A percentile compares a stretch with the other conserved stretches of the same genome.
Evolutionary conservation across 1,284 basidiomycete genomes (phyloP).

Genomic region (Trichosporon coremiiforme): DNA sequence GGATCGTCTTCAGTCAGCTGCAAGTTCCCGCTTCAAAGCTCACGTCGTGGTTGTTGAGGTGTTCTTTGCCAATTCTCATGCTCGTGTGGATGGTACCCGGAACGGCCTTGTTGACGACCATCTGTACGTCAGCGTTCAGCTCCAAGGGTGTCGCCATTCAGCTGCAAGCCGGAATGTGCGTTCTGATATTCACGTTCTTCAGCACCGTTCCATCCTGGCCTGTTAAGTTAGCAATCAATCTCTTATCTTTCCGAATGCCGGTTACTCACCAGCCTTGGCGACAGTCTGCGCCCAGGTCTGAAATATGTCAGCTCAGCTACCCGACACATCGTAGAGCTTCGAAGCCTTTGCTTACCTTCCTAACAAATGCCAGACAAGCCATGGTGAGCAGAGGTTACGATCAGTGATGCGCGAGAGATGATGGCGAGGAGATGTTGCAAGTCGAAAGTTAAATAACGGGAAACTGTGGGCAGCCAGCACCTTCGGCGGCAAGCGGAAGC

Average conservation of each 20-base stretch:
- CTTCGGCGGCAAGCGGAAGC: conserved; percentile 17
- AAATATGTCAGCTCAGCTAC: conserved; percentile 2
- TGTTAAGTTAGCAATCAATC: conserved; percentile 24
- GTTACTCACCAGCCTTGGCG: conserved; percentile 49
- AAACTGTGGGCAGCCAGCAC: neutral
- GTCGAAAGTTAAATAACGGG: neutral
- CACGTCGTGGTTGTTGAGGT: conserved; percentile 56
- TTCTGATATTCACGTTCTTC: conserved; percentile 11
- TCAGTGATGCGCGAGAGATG: conserved; percentile 14
- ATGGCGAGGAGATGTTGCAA: neutral
- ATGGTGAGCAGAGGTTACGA: neutral
- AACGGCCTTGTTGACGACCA: conserved; percentile 34
- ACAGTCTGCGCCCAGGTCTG: conserved; percentile 47
- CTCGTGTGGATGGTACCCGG: conserved; percentile 51
- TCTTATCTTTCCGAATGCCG: neutral
- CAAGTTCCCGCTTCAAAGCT: conserved; percentile 5
- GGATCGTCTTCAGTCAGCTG: conserved; percentile 49
- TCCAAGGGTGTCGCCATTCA: neutral
- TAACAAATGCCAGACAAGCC: conserved; percentile 14
- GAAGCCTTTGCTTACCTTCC: neutral
- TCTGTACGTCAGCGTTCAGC: conserved; percentile 32
- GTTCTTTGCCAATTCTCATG: conserved; percentile 46
- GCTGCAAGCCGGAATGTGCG: too few relatives aligned
- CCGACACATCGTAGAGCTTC: neutral
- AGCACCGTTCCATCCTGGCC: conserved; percentile 38